phyloP scores from a whole-genome alignment of 2,329 filamentous ascomycete genomes.

The Nectriaceae sp. region DNA sequence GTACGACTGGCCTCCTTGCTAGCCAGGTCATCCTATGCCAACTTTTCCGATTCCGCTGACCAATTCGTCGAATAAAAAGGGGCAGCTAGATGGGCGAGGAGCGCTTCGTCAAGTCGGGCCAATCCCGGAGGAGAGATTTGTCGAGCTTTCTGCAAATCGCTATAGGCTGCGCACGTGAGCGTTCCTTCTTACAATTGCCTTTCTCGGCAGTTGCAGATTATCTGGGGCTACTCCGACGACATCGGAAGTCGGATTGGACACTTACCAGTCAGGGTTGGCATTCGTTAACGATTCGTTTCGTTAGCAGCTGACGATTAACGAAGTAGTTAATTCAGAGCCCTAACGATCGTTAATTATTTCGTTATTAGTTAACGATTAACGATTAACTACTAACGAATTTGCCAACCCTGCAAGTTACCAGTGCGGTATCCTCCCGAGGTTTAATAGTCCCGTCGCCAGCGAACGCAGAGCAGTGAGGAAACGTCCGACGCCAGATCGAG shows the following conservation, averaged over 20 bases:
- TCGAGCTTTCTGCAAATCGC: conserved; percentile 11
- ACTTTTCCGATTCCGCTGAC: conserved; percentile 25
- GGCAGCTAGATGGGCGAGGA: conserved; percentile 7
- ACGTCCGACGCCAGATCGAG: too few relatives aligned
- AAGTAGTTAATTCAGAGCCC: too few relatives aligned
- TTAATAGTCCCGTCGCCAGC: too few relatives aligned
- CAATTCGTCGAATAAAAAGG: conserved; percentile 21
- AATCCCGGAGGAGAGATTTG: conserved; percentile 26
- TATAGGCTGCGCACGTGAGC: neutral
- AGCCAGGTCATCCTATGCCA: conserved; percentile 16
- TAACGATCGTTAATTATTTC: too few relatives aligned
- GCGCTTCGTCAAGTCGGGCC: conserved; percentile 27
- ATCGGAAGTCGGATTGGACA: neutral
- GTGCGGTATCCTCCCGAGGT: too few relatives aligned
- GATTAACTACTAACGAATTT: too few relatives aligned
- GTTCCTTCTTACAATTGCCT: neutral
- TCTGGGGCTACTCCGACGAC: neutral
- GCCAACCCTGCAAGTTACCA: too few relatives aligned
- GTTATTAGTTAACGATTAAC: too few relatives aligned
- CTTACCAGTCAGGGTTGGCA: too few relatives aligned
- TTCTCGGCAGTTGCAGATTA: neutral
- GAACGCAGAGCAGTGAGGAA: too few relatives aligned
- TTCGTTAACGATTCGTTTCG: too few relatives aligned
- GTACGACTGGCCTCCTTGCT: conserved; percentile 19
- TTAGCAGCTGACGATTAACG: too few relatives aligned